Base-by-base conservation (phyloP, 1,284 basidiomycete species). In the Apiotrichum sp. region DNA sequence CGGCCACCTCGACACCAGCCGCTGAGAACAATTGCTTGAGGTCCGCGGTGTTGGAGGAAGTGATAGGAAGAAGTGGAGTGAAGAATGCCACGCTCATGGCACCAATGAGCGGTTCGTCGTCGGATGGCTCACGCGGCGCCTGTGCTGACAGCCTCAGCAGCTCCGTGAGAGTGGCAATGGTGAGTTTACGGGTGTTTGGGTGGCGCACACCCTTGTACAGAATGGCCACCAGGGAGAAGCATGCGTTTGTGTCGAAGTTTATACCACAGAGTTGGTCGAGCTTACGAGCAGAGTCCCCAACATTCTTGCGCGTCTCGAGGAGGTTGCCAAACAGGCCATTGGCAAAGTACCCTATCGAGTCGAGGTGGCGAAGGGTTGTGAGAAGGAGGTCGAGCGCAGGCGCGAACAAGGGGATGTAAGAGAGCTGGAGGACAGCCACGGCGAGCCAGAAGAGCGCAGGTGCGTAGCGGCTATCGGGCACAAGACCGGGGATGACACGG, bases 161-260 rank as follows among this genome's bases (percentile, higher is more conserved):
- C 48, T 66, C 66, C 47, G 63, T 59, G 44, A 69, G 40, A 1
- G 59, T 61, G 47, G 69, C 65, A 44, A 71, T 59, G 4, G 72
- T 65, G 13, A 65, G 55, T 38, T 65, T 82, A 52, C 78, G 81
- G 55, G 89, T 80, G 3, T 80, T 78, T 4, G 83, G 80, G 65
- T 86, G 84, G 39, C 90, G 84, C 52, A 91, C 76, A 29, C 90
- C 90, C 69, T 92, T 91, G 81, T 90, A 89, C 54, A 93, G 83
- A 61, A 89, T 82, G 0, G 88, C 81, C 0, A 89, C 84, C 11
- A 93, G 77, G 6, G 88, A 85, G 71, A 93, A 89, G 11, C 86
- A 87, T 71, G 90, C 87, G 71, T 81, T 86, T 1, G 82, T 80
- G 42, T 87, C 86, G 75, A 92, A 92, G 1, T 86, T 88, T 32